Evolutionary conservation across 2,329 filamentous ascomycete genomes (phyloP).

Genomic region (Epichloe glyceriae): DNA sequence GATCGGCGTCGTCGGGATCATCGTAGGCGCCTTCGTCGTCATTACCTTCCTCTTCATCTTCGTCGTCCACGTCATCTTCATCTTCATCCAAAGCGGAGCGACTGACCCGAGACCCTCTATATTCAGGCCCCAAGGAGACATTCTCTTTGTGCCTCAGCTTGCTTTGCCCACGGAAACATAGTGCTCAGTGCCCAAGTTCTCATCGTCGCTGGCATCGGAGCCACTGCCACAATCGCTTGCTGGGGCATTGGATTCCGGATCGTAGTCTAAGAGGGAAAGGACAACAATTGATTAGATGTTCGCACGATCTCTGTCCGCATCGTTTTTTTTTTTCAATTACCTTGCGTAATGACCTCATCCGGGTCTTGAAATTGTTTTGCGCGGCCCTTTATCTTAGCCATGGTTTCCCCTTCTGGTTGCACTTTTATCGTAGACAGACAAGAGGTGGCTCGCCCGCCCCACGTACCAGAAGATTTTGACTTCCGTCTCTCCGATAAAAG

Average conservation of each 20-base stretch:
- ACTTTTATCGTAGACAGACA: conserved; percentile 3
- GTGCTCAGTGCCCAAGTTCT: conserved; percentile 64
- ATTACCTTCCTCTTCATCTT: conserved; percentile 26
- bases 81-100: conserved; percentile 51
- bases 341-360: conserved; percentile 48
- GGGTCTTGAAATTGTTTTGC: conserved; percentile 49
- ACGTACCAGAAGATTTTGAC: conserved; percentile 19
- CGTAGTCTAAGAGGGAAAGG: conserved; percentile 48
- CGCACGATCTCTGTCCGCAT: neutral
- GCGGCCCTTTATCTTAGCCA: conserved; percentile 39
- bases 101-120: conserved; percentile 64
- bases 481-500: neutral
- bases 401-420: conserved; percentile 19
- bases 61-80: conserved; percentile 28
- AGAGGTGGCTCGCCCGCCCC: conserved; percentile 10
- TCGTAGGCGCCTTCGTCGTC: conserved; percentile 38
- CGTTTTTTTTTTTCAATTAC: conserved; percentile 26
- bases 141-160: conserved; percentile 64
- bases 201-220: conserved; percentile 34
- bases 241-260: conserved; percentile 57
- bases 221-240: conserved; percentile 41
- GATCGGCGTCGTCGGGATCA: conserved; percentile 42
- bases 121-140: conserved; percentile 61
- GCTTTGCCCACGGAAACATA: conserved; percentile 75
- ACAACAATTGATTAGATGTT: neutral